Evolutionary conservation across 441 rosid species (phyloP), one percentile per base, ranked within the genome.

Genomic region (Jatropha podagrica): DNA sequence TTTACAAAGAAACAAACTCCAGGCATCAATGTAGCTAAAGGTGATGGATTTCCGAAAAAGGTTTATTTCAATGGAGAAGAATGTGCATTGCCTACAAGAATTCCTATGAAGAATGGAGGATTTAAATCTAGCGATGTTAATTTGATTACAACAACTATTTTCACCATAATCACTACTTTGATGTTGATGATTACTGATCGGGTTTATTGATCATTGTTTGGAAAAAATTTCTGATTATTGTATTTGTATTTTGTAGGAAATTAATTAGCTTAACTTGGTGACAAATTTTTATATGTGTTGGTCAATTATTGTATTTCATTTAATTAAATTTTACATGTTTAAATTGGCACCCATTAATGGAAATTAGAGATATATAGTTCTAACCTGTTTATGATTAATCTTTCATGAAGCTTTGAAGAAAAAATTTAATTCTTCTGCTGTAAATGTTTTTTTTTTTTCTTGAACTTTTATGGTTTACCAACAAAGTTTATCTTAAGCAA

Each of bases 1-100:
- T 95, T 95, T 75, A 76, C 77, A 1, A 95, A 95, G 83, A 88
- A 89, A 59, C 26, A 77, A 0, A 80, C 87, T 14, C 84, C 85
- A 7, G 70, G 69, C 1, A 81, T 93, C 17, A 83, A 89, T 58
- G 76, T 93, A 18, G 67, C 17, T 1, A 32, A 54, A 2, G 98
- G 99, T 0, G 92, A 93, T 70, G 97, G 97, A 0, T 95, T 90
- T 69, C 99, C 99, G 1, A 79, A 86, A 15, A 90, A 79, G 81
- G 84, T 95, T 69, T 79, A 81, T 76, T 95, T 95, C 74, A 90
- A 95, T 69, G 99, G 99, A 20, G 96, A 93, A 81, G 98, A 95
- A 83, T 95, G 99, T 73, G 88, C 90, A 4, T 85, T 95, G 74
- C 99, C 99, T 1, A 73, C 75, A n/a, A 69, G 51, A 4, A 72